Base-by-base conservation (phyloP, 73 alveolate genomes). In the Uronychia binucleata region DNA sequence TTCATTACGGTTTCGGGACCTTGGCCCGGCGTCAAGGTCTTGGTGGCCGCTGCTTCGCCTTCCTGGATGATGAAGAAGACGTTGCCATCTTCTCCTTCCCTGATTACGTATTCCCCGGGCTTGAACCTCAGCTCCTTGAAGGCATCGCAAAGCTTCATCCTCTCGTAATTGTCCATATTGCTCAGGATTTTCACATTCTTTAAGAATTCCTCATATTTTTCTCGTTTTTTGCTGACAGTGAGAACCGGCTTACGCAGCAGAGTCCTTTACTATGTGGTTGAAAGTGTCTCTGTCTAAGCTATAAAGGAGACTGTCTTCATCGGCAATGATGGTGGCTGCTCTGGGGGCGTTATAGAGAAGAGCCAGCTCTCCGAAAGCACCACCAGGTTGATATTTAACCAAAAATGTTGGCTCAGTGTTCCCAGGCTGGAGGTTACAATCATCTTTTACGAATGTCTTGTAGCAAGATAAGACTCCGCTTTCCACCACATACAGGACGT, bases 131-230 rank as follows among this genome's bases (percentile, higher is more conserved):
- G 98, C 30, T 98, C 94, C 84, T 96, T 95, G 79, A 98, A 87
- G 33, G 99, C 99, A 93, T 98, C 99, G 1, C 99, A 93, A 28
- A 98, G 86, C 92, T 98, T 96, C 83, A 93, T 88, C 86, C 99
- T 96, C 93, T 98, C 99, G 86, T 97, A 96, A 30, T 98, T 98
- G 78, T 98, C 99, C 94, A 98, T 95, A 1, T 34, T 57, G 33
- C 57, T 32, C 33, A 90, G 58, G 19, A 90, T 77, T 78, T 85
- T 77, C 33, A 90, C 89, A 1, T 58, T 78, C 28, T 90, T 74
- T 46, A 85, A 57, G 77, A 86, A 90, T 35, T 78, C 84, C 76
- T 86, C 91, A 58, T 90, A 87, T 58, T 84, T 79, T 60, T 90
- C 91, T 34, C 96, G 31, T 79, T 80, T 82, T 46, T 86, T 78